phyloP scores from a whole-genome alignment of 352 stramenopile genomes.

The Phytophthora chlamydospora region DNA sequence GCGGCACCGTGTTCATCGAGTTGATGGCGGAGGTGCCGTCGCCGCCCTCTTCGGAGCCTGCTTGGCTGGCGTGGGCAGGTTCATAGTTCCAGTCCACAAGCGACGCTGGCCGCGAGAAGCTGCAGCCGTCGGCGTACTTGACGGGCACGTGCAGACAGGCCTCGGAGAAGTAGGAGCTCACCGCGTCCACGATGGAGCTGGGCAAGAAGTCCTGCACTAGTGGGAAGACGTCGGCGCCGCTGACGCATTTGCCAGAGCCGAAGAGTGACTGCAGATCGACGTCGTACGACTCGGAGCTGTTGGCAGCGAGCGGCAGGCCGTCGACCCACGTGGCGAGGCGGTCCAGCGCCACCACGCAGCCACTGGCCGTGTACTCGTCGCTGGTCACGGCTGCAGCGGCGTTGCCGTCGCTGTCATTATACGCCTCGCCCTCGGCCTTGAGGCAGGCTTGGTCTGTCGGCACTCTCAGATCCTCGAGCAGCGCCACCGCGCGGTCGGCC shows the following conservation, averaged over 20 bases:
- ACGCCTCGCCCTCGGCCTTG: conserved; percentile 51
- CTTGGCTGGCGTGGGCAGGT: conserved; percentile 41
- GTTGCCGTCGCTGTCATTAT: conserved; percentile 46
- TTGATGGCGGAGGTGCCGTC: conserved; percentile 34
- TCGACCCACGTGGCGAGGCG: conserved; percentile 53
- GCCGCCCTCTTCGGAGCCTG: conserved; percentile 22
- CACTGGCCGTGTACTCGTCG: conserved; percentile 37
- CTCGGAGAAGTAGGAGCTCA: conserved; percentile 45
- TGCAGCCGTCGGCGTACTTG: conserved; percentile 59
- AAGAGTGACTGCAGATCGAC: conserved; percentile 53
- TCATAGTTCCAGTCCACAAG: conserved; percentile 63
- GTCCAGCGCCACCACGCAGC: conserved; percentile 58
- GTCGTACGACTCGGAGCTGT: conserved; percentile 32
- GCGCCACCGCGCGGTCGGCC: conserved; percentile 36
- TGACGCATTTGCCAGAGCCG: conserved; percentile 42
- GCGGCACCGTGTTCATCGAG: conserved; percentile 37
- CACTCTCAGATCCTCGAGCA: conserved; percentile 56
- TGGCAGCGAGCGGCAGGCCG: conserved; percentile 39
- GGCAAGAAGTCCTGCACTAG: conserved; percentile 47
- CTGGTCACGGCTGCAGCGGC: conserved; percentile 27
- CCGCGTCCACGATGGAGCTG: conserved; percentile 24
- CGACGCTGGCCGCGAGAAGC: conserved; percentile 48
- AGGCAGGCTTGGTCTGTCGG: conserved; percentile 61
- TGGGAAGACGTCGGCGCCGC: conserved; percentile 48
- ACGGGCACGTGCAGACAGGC: conserved; percentile 60